These are phyloP conservation scores for Zygosaccharomyces lentus DNA, from an alignment of 805 yeast species.

Conservation along the genomic window DNA sequence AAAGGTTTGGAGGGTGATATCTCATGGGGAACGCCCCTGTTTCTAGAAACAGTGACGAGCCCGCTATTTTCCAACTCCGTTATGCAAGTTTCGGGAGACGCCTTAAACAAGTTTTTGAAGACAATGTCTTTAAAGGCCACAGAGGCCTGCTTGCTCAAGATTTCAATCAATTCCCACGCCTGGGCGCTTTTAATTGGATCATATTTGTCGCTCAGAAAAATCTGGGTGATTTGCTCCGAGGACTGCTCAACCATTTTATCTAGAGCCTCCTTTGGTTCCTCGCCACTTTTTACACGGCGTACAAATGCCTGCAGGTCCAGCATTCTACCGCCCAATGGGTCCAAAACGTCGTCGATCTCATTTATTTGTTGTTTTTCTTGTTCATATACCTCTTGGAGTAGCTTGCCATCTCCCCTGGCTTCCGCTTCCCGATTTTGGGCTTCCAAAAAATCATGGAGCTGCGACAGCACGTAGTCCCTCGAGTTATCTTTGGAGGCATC, in stretches of 20 bases:
- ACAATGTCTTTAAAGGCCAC: slow-evolving; percentile 50
- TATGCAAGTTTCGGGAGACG: slow-evolving; percentile 52
- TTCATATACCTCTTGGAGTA: slow-evolving; percentile 26
- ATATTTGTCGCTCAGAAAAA: slow-evolving; percentile 50
- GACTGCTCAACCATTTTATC: slow-evolving; percentile 78
- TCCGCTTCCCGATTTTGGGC: slow-evolving; percentile 12
- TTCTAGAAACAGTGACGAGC: slow-evolving; percentile 63
- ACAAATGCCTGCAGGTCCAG: slow-evolving; percentile 86
- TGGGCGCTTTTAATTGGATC: slow-evolving; percentile 69
- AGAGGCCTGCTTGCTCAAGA: slow-evolving; percentile 47
- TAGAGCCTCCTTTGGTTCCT: slow-evolving; percentile 69
- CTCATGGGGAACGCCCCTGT: slow-evolving; percentile 65
- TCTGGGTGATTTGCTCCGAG: slow-evolving; percentile 81
- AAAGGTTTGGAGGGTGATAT: slow-evolving; percentile 82
- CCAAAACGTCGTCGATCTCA: slow-evolving; percentile 53
- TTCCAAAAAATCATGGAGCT: slow-evolving; percentile 36
- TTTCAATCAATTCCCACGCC: slow-evolving; percentile 78
- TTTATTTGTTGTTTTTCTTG: slow-evolving; percentile 16
- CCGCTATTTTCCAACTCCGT: slow-evolving; percentile 76
- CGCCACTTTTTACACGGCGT: slow-evolving; percentile 85
- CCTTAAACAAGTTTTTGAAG: slow-evolving; percentile 55
- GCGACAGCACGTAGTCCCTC: slow-evolving; percentile 59
- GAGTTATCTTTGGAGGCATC: slow-evolving; percentile 79
- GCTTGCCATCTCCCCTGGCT: slow-evolving; percentile 24
- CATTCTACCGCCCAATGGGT: slow-evolving; percentile 92